Evolutionary conservation across 257 asterid species (phyloP).

Genomic region (Solanum medicagineum): DNA sequence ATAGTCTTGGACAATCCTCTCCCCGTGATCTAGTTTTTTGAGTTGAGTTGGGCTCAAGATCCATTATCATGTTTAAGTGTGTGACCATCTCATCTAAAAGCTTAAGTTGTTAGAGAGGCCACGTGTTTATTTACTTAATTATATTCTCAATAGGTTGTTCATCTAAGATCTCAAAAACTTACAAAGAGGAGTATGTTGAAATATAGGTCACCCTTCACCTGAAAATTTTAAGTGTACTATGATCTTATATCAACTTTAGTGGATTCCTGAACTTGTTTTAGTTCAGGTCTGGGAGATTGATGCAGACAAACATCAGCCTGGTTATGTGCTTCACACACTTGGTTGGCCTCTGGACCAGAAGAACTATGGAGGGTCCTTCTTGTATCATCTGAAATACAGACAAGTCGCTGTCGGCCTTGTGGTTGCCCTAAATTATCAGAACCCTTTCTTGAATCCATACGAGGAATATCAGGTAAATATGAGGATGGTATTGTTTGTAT

Average conservation of each 20-base stretch:
- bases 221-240: neutral
- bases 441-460: constrained; percentile 85
- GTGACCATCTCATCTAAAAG: neutral
- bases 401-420: constrained; percentile 89
- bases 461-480: constrained; percentile 89
- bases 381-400: constrained; percentile 90
- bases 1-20: neutral
- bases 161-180: neutral
- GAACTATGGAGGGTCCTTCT: constrained; percentile 91
- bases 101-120: neutral
- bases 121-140: neutral
- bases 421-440: constrained; percentile 74
- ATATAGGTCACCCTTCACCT: neutral
- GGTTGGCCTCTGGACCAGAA: constrained; percentile 95
- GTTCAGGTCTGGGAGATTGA: constrained; percentile 88
- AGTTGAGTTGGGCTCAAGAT: neutral
- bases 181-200: neutral
- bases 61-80: neutral
- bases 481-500: neutral
- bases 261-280: constrained; percentile 10
- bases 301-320: constrained; percentile 64
- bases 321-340: constrained; percentile 76
- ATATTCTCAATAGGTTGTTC: neutral
- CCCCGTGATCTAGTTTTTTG: neutral
- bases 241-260: neutral